A percentile compares a stretch with the other conserved stretches of the same genome.
phyloP scores from a whole-genome alignment of 495 filamentous ascomycete genomes.

The Neurospora pannonica region DNA sequence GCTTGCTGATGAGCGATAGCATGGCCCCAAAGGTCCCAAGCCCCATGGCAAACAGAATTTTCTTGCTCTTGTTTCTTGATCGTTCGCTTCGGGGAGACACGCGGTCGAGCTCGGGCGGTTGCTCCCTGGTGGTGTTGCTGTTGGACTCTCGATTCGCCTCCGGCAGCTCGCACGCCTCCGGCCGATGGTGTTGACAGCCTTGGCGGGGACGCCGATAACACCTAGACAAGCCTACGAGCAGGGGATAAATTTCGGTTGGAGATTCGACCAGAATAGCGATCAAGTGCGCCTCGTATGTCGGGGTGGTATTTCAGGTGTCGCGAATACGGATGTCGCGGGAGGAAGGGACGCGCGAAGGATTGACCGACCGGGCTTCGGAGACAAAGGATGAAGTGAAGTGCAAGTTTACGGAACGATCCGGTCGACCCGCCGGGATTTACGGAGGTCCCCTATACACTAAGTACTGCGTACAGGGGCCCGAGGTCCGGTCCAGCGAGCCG shows the following conservation, averaged over 20 bases:
- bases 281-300: no score
- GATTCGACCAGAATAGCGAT: not conserved
- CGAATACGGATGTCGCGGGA: not conserved
- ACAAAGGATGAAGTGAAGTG: not conserved
- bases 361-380: not conserved
- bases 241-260: not conserved
- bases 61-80: not conserved
- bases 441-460: not conserved
- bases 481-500: not conserved
- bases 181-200: not conserved
- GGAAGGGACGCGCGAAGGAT: not conserved
- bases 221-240: not conserved
- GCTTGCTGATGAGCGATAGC: no score
- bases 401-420: not conserved
- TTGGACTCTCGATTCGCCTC: not conserved
- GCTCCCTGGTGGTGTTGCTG: not conserved
- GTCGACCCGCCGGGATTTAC: not conserved
- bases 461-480: not conserved
- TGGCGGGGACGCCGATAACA: not conserved
- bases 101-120: not conserved
- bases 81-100: not conserved
- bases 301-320: not conserved
- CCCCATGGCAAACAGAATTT: not conserved
- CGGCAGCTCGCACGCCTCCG: not conserved
- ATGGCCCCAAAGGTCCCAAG: no score